Percentiles rank a stretch among this genome's conserved stretches.
Evolutionary conservation across 129 eudicot species (phyloP).

Genomic region (Mikania micrantha): DNA sequence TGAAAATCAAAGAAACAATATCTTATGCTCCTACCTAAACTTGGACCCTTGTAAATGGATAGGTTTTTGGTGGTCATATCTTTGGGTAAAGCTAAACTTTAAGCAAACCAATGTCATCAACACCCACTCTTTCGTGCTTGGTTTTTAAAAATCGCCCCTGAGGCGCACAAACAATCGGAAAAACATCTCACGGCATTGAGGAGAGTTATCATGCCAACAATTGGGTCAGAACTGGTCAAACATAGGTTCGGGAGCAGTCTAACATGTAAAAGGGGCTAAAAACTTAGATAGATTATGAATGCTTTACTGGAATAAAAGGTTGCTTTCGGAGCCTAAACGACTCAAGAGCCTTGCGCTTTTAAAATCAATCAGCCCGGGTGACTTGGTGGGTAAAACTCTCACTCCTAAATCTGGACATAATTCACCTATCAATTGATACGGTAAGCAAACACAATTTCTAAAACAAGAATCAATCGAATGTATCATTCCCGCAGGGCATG

Average conservation of each 20-base stretch:
- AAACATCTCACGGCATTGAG: too few species aligned
- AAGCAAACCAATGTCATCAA: slow-evolving; percentile 19
- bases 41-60: slow-evolving; percentile 9
- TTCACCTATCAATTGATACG: slow-evolving; percentile 3
- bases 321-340: too few species aligned
- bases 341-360: too few species aligned
- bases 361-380: too few species aligned
- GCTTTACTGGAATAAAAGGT: too few species aligned
- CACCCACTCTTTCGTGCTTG: slow-evolving; percentile 7
- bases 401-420: slow-evolving; percentile 1
- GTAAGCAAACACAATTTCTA: slow-evolving; percentile 6
- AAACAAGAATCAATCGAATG: background rate
- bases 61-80: slow-evolving; percentile 9
- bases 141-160: too few species aligned
- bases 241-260: too few species aligned
- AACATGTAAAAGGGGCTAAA: too few species aligned
- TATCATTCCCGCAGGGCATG: background rate
- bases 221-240: too few species aligned
- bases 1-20: background rate
- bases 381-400: background rate
- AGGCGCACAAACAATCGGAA: too few species aligned
- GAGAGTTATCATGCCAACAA: too few species aligned
- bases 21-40: slow-evolving; percentile 11
- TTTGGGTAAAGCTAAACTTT: slow-evolving; percentile 18
- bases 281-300: too few species aligned